Evolutionary conservation across 371 early-diverging fungal genomes (phyloP), one percentile per base, ranked within the genome.

Genomic region (Mortierella sp.): DNA sequence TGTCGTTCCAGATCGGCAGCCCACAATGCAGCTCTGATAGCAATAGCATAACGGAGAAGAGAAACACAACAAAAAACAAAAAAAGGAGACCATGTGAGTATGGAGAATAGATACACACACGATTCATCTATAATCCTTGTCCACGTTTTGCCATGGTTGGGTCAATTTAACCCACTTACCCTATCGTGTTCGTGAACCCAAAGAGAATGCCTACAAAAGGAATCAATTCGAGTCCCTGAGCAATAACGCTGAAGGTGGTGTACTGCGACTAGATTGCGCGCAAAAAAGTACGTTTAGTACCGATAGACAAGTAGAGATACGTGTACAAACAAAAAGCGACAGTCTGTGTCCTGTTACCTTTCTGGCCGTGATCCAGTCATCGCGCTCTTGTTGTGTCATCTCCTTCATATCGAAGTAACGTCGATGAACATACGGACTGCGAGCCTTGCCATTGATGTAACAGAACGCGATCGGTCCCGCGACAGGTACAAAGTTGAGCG

Each of bases 321-420:
- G 42, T 21, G 4, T n/a, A 7, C 43, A 26, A 30, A n/a, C 37
- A 34, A 34, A n/a, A n/a, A n/a, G n/a, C n/a, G n/a, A n/a, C n/a
- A n/a, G n/a, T n/a, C n/a, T n/a, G 37, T 4, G 7, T 23, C 19
- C n/a, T 27, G 11, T 51, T 41, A 68, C 69, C 76, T 69, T 68
- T 52, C 67, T 51, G 0, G 56, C 50, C 46, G 55, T 41, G 64
- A 76, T 70, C 76, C 76, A 76, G 28, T 76, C 70, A 2, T 76
- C 65, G 6, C 76, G 69, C 56, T 76, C 76, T 50, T 69, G 64
- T 21, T 23, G 56, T 2, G 65, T 76, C 76, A 76, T 76, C 11
- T 64, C 76, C 65, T 76, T 76, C 76, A 76, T 76, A 39, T 76
- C 76, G 57, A 76, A 76, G 65, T 76, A 76, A 6, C 70, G 76